Evolutionary conservation across 495 filamentous ascomycete genomes (phyloP), one percentile per base, ranked within the genome.

Genomic region (Tuber magnatum): DNA sequence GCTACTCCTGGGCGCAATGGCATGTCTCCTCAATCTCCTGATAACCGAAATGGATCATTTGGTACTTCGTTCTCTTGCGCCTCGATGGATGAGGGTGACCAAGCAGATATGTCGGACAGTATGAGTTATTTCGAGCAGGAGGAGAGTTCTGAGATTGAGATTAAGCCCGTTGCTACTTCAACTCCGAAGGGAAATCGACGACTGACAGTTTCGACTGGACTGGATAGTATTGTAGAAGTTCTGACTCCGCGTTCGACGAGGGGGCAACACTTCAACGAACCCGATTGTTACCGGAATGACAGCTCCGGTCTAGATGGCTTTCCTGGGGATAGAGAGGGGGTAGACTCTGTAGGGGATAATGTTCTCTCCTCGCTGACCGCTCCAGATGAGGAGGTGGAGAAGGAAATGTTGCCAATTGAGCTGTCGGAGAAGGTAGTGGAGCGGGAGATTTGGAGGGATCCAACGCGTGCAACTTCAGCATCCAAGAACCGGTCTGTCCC

Each of bases 171-270:
- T 74, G 72, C 73, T 39, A 74, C 73, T 3, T 80, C 77, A 61
- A 80, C 77, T 28, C 77, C 74, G 35, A 77, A 80, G 40, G 69
- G 69, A 24, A 44, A 51, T 12, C 77, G 76, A 65, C 73, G 76
- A n/a, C 61, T 71, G 14, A 77, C 72, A 10, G 70, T 69, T 20
- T 28, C 78, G n/a, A 71, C 72, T 32, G 77, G 72, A 35, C 76
- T 79, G 42, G 77, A 79, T 39, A 79, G 77, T 68, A 79, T 79
- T 43, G 78, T 77, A 28, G 77, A 79, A 35, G 77, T 79, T 40
- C 70, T 79, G 32, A 79, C 77, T 6, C 77, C 77, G 4, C 46
- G 48, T 65, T 72, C 77, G 7, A 76, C 77, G 7, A 65, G 40
- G 4, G 69, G 74, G 10, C 71, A 79, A 69, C 44, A 51, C 20